Evolutionary conservation across 78 protist species (phyloP), one percentile per base, ranked within the genome.

Genomic region (Chrysochromulina tobinii): DNA sequence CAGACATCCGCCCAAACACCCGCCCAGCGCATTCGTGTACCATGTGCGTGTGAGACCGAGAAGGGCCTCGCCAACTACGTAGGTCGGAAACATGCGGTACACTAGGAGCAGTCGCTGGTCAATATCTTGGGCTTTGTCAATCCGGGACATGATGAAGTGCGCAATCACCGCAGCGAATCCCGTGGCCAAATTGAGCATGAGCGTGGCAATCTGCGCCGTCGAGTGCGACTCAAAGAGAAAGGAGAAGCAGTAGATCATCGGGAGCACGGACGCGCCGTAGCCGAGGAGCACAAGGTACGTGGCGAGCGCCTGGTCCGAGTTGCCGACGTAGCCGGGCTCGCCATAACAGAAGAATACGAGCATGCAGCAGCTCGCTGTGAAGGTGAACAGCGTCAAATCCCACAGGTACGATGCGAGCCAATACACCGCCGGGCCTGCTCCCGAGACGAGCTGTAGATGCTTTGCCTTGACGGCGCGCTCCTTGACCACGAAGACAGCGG

Each of bases 371-470:
- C 9, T 3, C 61, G 21, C 18, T 1, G 53, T 14, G 81, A 83
- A 23, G 14, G 67, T 1, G 91, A 14, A 91, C 57, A 6, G 4
- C 50, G 12, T 7, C 48, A 59, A 0, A 79, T 91, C 93, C 51
- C 61, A 81, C 12, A 85, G 7, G 83, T 69, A 91, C 23, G 11
- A 53, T 17, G 88, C 7, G 50, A 61, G 72, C 92, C 92, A 90
- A 79, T 90, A 90, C 23, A 57, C 21, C 17, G n/a, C 17, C 61
- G 67, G 23, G 51, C 48, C 25, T 18, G 83, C 17, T 7, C 92
- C 92, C 55, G 79, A 38, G 61, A 90, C 64, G 61, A 53, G 27
- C 88, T 90, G 92, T 23, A 90, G 64, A 81, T 77, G 89, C 61
- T 61, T 73, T n/a, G 88, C n/a, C 38, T 53, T 79, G 84, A 9